Evolutionary conservation across 179 eudicot species (phyloP), one percentile per base, ranked within the genome.

Genomic region (Beta corolliflora): DNA sequence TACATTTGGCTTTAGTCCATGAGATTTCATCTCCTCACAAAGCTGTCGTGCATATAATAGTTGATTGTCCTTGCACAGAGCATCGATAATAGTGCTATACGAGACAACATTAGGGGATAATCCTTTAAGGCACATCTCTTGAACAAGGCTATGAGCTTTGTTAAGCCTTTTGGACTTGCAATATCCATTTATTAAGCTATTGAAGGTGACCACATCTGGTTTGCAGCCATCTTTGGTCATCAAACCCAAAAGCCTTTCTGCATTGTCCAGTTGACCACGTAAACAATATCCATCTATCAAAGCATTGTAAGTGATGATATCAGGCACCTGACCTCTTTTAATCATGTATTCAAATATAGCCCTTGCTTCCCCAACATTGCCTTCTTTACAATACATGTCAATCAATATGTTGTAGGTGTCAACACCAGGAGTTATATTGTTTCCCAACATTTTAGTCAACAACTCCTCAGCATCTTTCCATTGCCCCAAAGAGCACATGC

Each of bases 61-160:
- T 4, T 25, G 12, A 9, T 58, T 44, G 15, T 10, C 52, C 10
- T 78, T 78, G 69, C 72, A 58, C 25, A 84, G 18, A 16, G 81
- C 87, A 50, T 77, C 70, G 13, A 84, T 69, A 2, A 81, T 54
- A 58, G 59, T 21, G 21, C 1, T 78, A 68, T 64, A 82, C 5
- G 25, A 70, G 41, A 50, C 5, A 36, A 75, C 69, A 82, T 79
- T 2, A 3, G 78, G 71, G 21, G 18, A 0, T 4, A 79, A 3
- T 15, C 83, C 75, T 0, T 19, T 6, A 55, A 1, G 13, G 58
- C 16, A 9, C 67, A 75, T 58, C 29, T 58, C 18, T 10, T 58
- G 23, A 18, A 75, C 18, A 9, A 60, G n/a, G 21, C 21, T 16
- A 75, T 56, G 25, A 8, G 67, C 78, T 75, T 2, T 58, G 54